Conservation (phyloP, 768 basidiomycete genomes). For the Lactifluus piperatus region DNA sequence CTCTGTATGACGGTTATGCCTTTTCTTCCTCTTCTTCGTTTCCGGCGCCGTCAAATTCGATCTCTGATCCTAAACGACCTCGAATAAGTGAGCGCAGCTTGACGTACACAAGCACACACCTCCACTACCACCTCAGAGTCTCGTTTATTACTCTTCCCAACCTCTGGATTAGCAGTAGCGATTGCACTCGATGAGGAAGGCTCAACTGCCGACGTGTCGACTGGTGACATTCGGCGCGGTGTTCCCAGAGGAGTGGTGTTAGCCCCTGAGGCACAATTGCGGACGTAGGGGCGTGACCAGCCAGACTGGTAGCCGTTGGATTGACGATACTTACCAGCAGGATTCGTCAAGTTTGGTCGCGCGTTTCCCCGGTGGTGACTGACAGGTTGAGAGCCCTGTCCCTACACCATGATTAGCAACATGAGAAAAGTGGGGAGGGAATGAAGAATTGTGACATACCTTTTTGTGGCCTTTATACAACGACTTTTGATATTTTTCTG, state of each 20-base stretch:
- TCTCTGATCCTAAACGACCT: background rate
- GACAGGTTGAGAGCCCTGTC: background rate
- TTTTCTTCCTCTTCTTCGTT: constrained; percentile 28
- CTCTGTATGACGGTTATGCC: too few species aligned
- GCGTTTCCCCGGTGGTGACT: constrained; percentile 1
- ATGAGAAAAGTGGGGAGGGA: constrained; percentile 22
- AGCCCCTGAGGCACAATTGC: constrained; percentile 43
- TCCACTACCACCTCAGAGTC: background rate
- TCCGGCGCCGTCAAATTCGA: constrained; percentile 12
- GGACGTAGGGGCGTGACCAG: constrained; percentile 7
- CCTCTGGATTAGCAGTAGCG: background rate
- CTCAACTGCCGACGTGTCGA: constrained; percentile 25
- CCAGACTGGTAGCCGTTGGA: constrained; percentile 7
- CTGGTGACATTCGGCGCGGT: constrained; percentile 42
- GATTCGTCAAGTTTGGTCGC: constrained; percentile 7
- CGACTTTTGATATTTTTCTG: constrained; percentile 86
- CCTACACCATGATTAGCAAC: background rate
- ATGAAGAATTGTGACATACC: constrained; percentile 25
- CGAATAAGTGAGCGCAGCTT: background rate
- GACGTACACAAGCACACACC: background rate
- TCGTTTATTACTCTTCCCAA: background rate
- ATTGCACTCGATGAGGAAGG: background rate
- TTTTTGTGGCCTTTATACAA: constrained; percentile 75
- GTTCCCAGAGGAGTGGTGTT: constrained; percentile 68
- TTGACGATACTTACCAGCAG: constrained; percentile 21